A percentile compares a stretch with the other conserved stretches of the same genome.
Conservation (phyloP, 129 eudicot species). For the Flaveria trinervia region DNA sequence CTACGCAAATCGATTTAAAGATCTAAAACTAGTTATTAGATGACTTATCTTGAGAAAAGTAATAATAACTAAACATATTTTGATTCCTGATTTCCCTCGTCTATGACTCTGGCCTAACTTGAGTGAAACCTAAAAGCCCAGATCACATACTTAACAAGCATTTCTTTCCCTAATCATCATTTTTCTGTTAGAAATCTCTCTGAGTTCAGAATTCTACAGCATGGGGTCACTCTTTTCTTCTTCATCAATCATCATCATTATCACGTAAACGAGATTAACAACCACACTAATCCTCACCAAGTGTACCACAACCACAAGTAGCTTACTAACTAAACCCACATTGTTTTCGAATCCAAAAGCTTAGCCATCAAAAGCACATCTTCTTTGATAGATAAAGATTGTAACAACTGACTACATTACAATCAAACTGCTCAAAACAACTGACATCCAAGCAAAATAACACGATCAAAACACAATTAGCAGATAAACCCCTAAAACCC, state of each 20-base stretch:
- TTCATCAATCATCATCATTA: not conserved
- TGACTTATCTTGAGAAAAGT: not conserved
- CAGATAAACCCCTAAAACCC: constrained; percentile 28
- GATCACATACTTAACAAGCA: not conserved
- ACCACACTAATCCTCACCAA: constrained; percentile 3
- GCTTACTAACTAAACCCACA: not conserved
- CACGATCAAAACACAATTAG: not conserved
- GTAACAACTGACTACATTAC: not conserved
- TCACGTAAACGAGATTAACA: not conserved
- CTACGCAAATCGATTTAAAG: not conserved
- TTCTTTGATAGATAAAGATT: not conserved
- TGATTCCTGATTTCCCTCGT: not conserved
- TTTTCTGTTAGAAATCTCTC: too few relatives aligned
- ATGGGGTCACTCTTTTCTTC: too few relatives aligned
- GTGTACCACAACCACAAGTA: not conserved
- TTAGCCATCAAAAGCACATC: constrained; percentile 21
- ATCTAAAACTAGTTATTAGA: not conserved
- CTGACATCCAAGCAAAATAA: not conserved
- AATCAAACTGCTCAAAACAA: constrained; percentile 8
- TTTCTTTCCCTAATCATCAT: not conserved
- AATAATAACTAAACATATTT: not conserved
- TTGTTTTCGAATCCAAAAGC: not conserved
- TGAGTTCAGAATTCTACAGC: too few relatives aligned
- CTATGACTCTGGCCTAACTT: too few relatives aligned
- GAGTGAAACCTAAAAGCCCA: not conserved